Evolutionary conservation across 441 rosid genomes (phyloP).

Genomic region (Adansonia madagascariensis): DNA sequence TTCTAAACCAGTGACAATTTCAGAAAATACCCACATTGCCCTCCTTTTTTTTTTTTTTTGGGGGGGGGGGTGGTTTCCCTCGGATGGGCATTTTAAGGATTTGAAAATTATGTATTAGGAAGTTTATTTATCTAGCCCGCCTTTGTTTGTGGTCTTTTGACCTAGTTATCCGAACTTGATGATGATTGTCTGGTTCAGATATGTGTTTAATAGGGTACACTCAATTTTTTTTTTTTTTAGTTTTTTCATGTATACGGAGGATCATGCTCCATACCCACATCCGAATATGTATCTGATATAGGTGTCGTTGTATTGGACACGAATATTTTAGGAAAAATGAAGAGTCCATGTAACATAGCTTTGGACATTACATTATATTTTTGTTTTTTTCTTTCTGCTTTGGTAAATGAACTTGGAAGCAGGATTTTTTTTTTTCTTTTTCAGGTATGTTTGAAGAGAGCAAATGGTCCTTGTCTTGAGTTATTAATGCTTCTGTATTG

Average conservation of each 20-base stretch:
- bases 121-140: not conserved
- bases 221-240: not conserved
- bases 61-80: not conserved
- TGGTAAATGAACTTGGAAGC: not conserved
- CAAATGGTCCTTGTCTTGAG: not conserved
- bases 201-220: no score
- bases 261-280: no score
- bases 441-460: no score
- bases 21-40: not conserved
- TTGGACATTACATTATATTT: not conserved
- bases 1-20: not conserved
- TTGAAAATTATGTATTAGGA: not conserved
- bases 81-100: not conserved
- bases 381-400: not conserved
- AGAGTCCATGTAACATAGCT: no score
- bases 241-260: not conserved
- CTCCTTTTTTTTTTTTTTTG: not conserved
- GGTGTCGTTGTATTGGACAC: no score
- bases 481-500: not conserved
- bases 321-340: no score
- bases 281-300: no score
- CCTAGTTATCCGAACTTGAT: no score
- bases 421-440: not conserved
- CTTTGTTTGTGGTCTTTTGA: no score
- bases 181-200: no score